Conservation (phyloP, 345 rosid genomes). For the Aurinia saxatilis region DNA sequence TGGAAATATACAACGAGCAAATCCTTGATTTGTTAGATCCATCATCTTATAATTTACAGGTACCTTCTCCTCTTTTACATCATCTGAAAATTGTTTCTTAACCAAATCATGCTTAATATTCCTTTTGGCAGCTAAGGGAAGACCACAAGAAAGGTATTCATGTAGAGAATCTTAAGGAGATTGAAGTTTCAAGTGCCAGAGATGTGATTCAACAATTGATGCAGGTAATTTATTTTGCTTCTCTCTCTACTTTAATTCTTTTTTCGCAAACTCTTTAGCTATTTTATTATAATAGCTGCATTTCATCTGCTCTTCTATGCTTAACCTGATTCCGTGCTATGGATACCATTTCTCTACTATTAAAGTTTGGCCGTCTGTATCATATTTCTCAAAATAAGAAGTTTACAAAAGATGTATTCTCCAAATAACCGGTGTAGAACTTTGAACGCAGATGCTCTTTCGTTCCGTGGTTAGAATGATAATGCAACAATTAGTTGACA, state of each 20-base stretch:
- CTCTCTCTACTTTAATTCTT: neutral
- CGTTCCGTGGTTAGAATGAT: neutral
- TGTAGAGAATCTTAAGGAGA: slow-evolving; percentile 92
- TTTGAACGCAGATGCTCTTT: neutral
- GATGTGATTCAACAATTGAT: slow-evolving; percentile 89
- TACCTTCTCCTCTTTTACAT: slow-evolving; percentile 8
- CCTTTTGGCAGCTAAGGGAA: slow-evolving; percentile 65
- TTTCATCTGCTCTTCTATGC: neutral
- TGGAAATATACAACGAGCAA: slow-evolving; percentile 97
- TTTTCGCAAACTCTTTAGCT: neutral
- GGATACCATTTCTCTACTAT: neutral
- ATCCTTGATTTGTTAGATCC: slow-evolving; percentile 96
- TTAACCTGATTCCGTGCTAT: neutral
- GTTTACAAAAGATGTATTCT: neutral
- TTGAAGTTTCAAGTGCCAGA: slow-evolving; percentile 78
- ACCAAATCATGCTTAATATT: neutral
- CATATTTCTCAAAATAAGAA: neutral
- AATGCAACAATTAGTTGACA: neutral
- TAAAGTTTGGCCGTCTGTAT: neutral
- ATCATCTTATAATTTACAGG: slow-evolving; percentile 81
- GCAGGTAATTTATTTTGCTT: slow-evolving; percentile 40
- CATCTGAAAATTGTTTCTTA: neutral
- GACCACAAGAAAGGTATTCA: slow-evolving; percentile 87
- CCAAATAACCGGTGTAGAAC: no score
- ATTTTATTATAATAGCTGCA: neutral